Base-by-base conservation (phyloP, 495 filamentous ascomycete genomes). In the Gamarada debralockiae region DNA sequence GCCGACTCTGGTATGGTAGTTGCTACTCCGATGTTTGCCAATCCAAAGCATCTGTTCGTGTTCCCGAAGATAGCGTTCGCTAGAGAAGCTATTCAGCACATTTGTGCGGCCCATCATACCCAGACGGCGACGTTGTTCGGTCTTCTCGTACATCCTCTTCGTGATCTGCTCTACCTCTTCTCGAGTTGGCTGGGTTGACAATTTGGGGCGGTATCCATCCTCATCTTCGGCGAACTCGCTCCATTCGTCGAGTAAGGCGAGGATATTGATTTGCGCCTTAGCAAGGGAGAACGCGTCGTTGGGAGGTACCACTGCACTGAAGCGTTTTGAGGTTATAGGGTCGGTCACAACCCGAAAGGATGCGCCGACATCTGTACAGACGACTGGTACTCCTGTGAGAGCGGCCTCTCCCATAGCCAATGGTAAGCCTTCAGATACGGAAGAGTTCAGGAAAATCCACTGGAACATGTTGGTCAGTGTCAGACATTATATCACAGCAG, bases 31-130 rank as follows among this genome's bases (percentile, higher is more conserved):
- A n/a, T 48, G 22, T 41, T 83, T 83, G 29, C 77, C 77, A 29
- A 83, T 76, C 81, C 81, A 85, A 18, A 83, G 75, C 81, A 84
- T 84, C 62, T 86, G 82, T 62, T 86, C 82, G 60, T 86, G 82
- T 61, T 86, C 82, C 22, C 82, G 73, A 13, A 86, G 73, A 55
- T 85, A 86, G 0, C 83, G 70, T 38, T 83, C 78, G 3, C 77
- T 77, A 25, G 74, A 76, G 65, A 86, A 85, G 12, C 73, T 77
- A 48, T 78, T 78, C 45, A 81, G 76, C 3, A 85, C 82, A 52
- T 82, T 82, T 24, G 73, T 65, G 17, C 82, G 68, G 0, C 76
- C 78, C 59, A 74, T 73, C 81, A 86, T 79, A 31, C 82, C 82
- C 12, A 86, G 70, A 34, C 73, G 72, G 45, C 77, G 73, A 23